A percentile compares a stretch with the other conserved stretches of the same genome.
Evolutionary conservation across 2,329 filamentous ascomycete species (phyloP).

Genomic region (Fusarium sp.): DNA sequence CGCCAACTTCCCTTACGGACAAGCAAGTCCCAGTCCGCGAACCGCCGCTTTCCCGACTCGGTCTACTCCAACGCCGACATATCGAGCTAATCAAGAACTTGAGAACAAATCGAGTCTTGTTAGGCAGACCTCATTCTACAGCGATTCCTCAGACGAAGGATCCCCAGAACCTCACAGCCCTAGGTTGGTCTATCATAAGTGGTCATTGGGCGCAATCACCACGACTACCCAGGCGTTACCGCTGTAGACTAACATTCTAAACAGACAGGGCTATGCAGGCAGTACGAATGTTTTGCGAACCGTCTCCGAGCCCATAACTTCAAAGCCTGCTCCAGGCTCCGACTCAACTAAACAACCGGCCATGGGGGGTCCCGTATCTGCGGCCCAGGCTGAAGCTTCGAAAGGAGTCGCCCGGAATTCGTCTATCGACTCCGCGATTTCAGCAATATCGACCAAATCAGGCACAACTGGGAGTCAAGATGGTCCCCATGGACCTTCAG

Average conservation of each 20-base stretch:
- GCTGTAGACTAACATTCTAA: slow-evolving; percentile 21
- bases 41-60: slow-evolving; percentile 34
- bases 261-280: slow-evolving; percentile 41
- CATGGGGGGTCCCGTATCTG: slow-evolving; percentile 60
- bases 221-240: background rate
- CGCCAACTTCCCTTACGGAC: slow-evolving; percentile 54
- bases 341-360: slow-evolving; percentile 50
- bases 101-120: slow-evolving; percentile 15
- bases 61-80: slow-evolving; percentile 42
- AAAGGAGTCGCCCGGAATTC: slow-evolving; percentile 73
- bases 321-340: slow-evolving; percentile 55
- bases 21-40: slow-evolving; percentile 54
- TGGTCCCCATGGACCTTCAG: slow-evolving; percentile 69
- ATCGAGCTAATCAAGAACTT: slow-evolving; percentile 28
- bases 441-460: slow-evolving; percentile 72
- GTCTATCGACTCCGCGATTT: slow-evolving; percentile 94
- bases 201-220: background rate
- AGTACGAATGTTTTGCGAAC: slow-evolving; percentile 62
- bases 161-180: slow-evolving; percentile 46
- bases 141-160: slow-evolving; percentile 50
- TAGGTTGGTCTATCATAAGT: slow-evolving; percentile 44
- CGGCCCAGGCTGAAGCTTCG: slow-evolving; percentile 52
- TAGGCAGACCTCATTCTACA: slow-evolving; percentile 48
- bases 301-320: slow-evolving; percentile 55
- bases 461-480: slow-evolving; percentile 67